Conservation (phyloP, 169 alveolate genomes). For the Babesia bovis region DNA sequence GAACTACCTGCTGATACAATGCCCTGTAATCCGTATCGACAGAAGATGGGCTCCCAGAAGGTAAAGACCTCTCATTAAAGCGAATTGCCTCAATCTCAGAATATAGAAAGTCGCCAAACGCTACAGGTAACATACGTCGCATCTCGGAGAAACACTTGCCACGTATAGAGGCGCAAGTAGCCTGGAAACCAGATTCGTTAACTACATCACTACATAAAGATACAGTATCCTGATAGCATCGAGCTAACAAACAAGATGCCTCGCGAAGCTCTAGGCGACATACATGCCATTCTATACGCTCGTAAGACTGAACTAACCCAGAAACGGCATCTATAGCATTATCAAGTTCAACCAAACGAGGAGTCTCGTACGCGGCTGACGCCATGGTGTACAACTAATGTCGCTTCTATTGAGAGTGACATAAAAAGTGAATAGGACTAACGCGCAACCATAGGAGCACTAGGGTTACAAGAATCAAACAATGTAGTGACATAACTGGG, state of each 20-base stretch:
- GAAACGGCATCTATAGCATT: conserved; percentile 22
- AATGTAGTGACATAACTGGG: too few relatives aligned
- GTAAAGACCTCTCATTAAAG: background rate
- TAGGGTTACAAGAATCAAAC: too few relatives aligned
- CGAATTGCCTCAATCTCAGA: conserved; percentile 10
- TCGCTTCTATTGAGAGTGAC: too few relatives aligned
- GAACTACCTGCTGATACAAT: conserved; percentile 19
- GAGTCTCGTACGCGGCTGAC: background rate
- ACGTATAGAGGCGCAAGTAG: conserved; percentile 30
- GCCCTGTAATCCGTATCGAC: conserved; percentile 16
- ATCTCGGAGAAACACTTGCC: conserved; percentile 28
- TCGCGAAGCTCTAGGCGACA: conserved; percentile 3
- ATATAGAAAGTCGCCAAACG: conserved; percentile 2
- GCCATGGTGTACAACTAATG: too few relatives aligned
- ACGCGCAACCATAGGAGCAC: too few relatives aligned
- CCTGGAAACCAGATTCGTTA: conserved; percentile 8
- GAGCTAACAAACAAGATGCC: conserved; percentile 4
- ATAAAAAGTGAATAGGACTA: too few relatives aligned
- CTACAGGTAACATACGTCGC: background rate
- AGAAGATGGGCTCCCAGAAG: background rate
- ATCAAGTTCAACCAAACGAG: conserved; percentile 1
- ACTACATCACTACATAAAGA: conserved; percentile 6
- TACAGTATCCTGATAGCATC: conserved; percentile 1
- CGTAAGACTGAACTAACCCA: conserved; percentile 23
- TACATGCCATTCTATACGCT: conserved; percentile 5